phyloP scores from a whole-genome alignment of 148 eudicot genomes.

The Chenopodium suecicum region DNA sequence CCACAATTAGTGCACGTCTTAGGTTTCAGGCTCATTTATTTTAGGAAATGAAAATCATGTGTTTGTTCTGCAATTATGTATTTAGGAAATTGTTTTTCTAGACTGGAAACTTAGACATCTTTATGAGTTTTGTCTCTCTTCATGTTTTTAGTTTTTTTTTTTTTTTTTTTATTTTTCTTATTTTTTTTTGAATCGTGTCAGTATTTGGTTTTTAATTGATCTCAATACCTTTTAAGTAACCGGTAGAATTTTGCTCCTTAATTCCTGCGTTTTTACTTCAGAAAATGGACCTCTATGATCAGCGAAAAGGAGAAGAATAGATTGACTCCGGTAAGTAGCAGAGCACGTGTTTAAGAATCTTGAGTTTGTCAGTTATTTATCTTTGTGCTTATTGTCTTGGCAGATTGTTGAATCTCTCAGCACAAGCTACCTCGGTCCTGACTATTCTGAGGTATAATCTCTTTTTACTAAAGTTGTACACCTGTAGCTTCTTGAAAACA shows the following conservation, averaged over 20 bases:
- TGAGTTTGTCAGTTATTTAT: not conserved
- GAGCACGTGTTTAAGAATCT: not conserved
- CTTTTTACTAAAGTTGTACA: not conserved
- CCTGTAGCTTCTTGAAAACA: not conserved
- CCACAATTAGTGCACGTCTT: not conserved
- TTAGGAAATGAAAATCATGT: not conserved
- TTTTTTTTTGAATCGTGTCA: no score
- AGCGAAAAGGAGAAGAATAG: conserved; percentile 86
- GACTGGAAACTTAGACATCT: not conserved
- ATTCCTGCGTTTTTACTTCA: conserved; percentile 26
- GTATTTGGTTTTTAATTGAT: no score
- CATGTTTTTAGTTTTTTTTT: not conserved
- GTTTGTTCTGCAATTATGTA: not conserved
- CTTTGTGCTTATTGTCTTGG: conserved; percentile 15
- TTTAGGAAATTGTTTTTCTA: not conserved
- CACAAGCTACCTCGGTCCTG: conserved; percentile 87
- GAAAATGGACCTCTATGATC: conserved; percentile 82
- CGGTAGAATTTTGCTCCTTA: not conserved
- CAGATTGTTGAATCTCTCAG: conserved; percentile 90
- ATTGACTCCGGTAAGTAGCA: conserved; percentile 81
- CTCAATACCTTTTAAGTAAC: no score
- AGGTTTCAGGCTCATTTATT: not conserved
- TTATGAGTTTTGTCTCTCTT: not conserved
- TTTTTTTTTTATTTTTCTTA: no score
- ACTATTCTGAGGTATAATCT: conserved; percentile 69